Evolutionary conservation across 73 alveolate species (phyloP).

Genomic region (Paramecium primaurelia): DNA sequence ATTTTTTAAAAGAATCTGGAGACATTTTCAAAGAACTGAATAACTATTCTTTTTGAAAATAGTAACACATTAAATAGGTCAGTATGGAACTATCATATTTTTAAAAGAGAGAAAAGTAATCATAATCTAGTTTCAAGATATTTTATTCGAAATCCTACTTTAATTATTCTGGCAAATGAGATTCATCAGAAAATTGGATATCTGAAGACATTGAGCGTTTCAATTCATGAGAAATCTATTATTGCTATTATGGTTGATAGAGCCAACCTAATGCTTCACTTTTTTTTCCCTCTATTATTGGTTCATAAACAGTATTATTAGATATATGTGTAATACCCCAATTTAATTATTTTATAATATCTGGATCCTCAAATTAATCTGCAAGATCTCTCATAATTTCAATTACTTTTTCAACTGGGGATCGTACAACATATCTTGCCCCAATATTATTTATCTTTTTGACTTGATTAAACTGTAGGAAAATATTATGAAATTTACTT

Average conservation of each 20-base stretch:
- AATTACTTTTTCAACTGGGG: slow-evolving; percentile 53
- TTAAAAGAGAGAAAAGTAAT: slow-evolving; percentile 30
- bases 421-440: not conserved
- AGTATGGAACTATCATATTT: not conserved
- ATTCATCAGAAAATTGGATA: not conserved
- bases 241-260: not conserved
- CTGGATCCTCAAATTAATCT: slow-evolving; percentile 34
- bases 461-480: not conserved
- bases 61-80: not conserved
- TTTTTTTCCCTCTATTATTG: slow-evolving; percentile 24
- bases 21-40: not conserved
- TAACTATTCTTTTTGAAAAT: not conserved
- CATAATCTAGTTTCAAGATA: slow-evolving; percentile 18
- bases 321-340: slow-evolving; percentile 19
- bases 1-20: slow-evolving; percentile 3
- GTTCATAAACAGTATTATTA: slow-evolving; percentile 52
- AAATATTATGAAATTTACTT: not conserved
- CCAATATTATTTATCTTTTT: not conserved
- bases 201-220: not conserved
- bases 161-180: not conserved
- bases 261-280: slow-evolving; percentile 14
- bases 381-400: slow-evolving; percentile 38
- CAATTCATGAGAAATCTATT: not conserved
- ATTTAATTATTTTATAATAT: not conserved
- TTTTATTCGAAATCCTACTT: not conserved